Evolutionary conservation across 192 early-diverging fungal genomes (phyloP), one percentile per base, ranked within the genome.

Genomic region (Coemansia sp.): DNA sequence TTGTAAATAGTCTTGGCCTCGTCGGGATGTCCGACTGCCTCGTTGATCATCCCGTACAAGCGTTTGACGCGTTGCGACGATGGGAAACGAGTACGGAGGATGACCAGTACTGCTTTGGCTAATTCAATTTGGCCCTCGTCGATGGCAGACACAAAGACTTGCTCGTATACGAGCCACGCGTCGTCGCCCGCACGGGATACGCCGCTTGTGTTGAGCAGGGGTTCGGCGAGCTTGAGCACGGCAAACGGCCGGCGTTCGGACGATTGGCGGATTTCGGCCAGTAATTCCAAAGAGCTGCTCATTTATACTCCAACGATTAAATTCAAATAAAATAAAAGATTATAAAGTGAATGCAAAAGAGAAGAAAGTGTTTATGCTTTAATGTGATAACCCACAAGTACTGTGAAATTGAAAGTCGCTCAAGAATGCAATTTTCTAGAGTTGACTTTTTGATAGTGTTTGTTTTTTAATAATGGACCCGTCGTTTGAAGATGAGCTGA

Each of bases 91-190:
- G 45, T 65, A 56, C 87, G 74, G 35, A 97, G 82, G 3, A 76
- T 67, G 1, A 80, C 68, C 50, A 94, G 82, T 26, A 89, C 82
- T 43, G 71, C 74, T 41, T 86, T 71, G 52, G 93, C 91, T 25
- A 89, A 62, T 10, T 60, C 68, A 21, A 88, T 77, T 64, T 93
- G 84, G 25, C 90, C 88, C 41, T 88, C 82, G 74, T 95, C 93
- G 26, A 94, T 71, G 8, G 93, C 88, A 7, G 93, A 89, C 41
- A 91, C 71, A 62, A 89, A 84, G 8, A 92, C 75, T 78, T 97
- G 93, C 75, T 97, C 95, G 71, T 87, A 87, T 12, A 91, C 73
- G 5, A 91, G 74, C 88, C 88, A 92, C 6, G 43, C 69, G 48
- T 71, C 69, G 25, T 71, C 75, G 43, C 64, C 63, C 7, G 64